Evolutionary conservation across 768 basidiomycete genomes (phyloP), one percentile per base, ranked within the genome.

Genomic region (Termitomyces sp.): DNA sequence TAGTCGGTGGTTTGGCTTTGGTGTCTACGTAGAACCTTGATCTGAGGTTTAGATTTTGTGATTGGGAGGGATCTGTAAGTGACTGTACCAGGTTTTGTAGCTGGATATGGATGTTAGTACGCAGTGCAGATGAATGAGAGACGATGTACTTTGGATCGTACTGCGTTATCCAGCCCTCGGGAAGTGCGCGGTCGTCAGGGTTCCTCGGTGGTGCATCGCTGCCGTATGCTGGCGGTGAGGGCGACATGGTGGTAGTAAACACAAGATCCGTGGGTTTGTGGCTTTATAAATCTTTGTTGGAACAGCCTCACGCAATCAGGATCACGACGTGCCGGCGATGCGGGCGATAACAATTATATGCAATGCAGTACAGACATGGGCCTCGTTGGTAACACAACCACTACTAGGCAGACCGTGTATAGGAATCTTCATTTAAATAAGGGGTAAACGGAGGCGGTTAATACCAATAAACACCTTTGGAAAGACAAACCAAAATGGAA

Each of bases 1-100:
- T 84, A 20, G 81, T 79, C 0, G 88, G 86, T 4, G 90, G 89
- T 17, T 78, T 73, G 49, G 82, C 80, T 31, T 67, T 71, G 0
- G 87, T 89, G 66, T 92, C 85, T 49, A 92, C 88, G 64, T 92
- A 92, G 77, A 84, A 92, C 90, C 91, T 92, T 9, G 25, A 25
- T 25, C 1, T 25, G 25, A 25, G 25, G 25, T 25, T 25, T 25
- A 25, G 25, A 25, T 25, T 25, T 25, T 25, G 25, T 25, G 25
- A 25, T 25, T 25, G 25, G 25, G 25, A 25, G 25, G 4, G 34
- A 34, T 34, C 5, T 34, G 4, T 34, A 4, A 3, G 34, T 20
- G 34, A 34, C 5, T 79, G 53, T 63, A 91, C 89, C 89, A 92
- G 63, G 85, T 72, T 64, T 79, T 81, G 68, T 90, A 91, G 57